Percentiles rank a stretch among this genome's conserved stretches.
Evolutionary conservation across 1,139 yeast species (phyloP).

Genomic region (Schwanniomyces etchellsii): DNA sequence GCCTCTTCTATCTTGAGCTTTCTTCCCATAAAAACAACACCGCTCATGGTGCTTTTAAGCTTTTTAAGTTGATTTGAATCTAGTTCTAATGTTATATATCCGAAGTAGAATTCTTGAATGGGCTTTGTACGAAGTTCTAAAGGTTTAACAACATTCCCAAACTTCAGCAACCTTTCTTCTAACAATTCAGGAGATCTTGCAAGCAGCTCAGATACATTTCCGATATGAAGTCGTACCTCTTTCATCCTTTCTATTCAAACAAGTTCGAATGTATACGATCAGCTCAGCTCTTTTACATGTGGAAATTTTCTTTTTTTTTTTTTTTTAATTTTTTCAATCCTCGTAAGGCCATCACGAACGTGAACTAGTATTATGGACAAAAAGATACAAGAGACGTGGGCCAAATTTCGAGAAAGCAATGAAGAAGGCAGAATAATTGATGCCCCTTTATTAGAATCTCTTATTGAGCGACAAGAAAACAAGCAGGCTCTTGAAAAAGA

Average conservation of each 20-base stretch:
- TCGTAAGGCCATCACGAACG: no score
- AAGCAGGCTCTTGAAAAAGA: constrained; percentile 15
- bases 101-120: constrained; percentile 51
- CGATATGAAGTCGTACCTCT: constrained; percentile 53
- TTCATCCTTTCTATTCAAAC: constrained; percentile 8
- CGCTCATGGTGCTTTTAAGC: constrained; percentile 56
- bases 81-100: constrained; percentile 56
- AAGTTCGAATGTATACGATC: no score
- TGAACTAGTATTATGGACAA: background rate
- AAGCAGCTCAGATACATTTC: constrained; percentile 55
- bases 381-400: background rate
- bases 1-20: constrained; percentile 51
- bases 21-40: constrained; percentile 70
- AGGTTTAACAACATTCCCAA: constrained; percentile 40
- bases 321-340: no score
- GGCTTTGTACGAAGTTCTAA: constrained; percentile 49
- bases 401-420: background rate
- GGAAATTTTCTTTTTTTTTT: no score
- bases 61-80: constrained; percentile 38
- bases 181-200: constrained; percentile 40
- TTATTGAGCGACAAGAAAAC: constrained; percentile 12
- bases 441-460: constrained; percentile 9
- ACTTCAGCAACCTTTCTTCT: constrained; percentile 40
- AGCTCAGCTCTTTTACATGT: no score
- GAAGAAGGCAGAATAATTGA: constrained; percentile 1